These are phyloP conservation scores for Medicago ruthenica DNA, from an alignment of 306 rosid species.

Conservation along the genomic window DNA sequence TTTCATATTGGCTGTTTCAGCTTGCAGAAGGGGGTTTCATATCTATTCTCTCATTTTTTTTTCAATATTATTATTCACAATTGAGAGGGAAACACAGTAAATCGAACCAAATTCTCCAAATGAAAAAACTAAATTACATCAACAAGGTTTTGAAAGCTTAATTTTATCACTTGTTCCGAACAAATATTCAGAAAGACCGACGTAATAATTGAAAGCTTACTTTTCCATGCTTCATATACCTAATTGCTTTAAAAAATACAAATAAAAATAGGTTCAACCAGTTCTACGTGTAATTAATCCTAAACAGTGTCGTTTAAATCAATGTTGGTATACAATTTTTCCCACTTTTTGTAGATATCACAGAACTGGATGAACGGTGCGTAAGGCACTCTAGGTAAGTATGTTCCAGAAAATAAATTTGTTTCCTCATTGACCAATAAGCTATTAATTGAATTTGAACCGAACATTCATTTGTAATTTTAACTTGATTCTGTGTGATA, in stretches of 20 bases:
- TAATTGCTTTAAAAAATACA: background rate
- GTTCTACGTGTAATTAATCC: background rate
- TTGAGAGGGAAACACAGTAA: background rate
- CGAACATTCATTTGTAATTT: background rate
- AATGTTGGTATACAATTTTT: background rate
- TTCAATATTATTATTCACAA: slow-evolving; percentile 7
- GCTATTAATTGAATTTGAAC: background rate
- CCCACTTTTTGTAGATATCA: background rate
- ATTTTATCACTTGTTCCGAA: background rate
- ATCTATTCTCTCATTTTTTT: slow-evolving; percentile 4
- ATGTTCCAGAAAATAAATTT: background rate
- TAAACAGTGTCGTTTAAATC: background rate
- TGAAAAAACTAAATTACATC: background rate
- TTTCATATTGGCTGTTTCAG: background rate
- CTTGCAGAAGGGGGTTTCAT: background rate
- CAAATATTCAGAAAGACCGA: background rate
- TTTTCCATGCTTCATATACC: background rate
- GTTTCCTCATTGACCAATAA: background rate
- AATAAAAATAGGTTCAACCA: background rate
- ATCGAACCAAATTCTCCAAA: slow-evolving; percentile 2
- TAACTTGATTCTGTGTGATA: background rate
- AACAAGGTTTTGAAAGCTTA: slow-evolving; percentile 7
- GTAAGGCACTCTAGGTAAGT: background rate
- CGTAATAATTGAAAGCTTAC: background rate
- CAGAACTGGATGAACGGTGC: background rate